Base-by-base conservation (phyloP, 179 eudicot species). In the Vitellaria paradoxa region DNA sequence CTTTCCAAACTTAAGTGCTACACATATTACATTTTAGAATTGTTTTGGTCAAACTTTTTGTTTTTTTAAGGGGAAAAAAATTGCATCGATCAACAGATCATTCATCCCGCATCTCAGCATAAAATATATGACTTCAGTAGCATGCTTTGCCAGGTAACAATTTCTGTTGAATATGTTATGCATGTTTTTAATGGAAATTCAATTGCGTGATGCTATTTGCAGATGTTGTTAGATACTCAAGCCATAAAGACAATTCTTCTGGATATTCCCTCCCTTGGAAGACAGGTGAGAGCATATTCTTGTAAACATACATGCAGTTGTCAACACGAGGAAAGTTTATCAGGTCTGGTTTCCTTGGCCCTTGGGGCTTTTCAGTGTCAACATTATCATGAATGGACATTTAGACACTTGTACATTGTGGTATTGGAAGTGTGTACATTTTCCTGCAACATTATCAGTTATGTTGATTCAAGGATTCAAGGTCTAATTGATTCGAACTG, bases 191-290 rank as follows among this genome's bases (percentile, higher is more conserved):
- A 61, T 14, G 17, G 7, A 6, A 70, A 75, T 24, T 21, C 56
- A 20, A 42, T 55, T 75, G 24, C 42, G 5, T 75, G 40, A 52
- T 53, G 45, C 45, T 82, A 62, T 30, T 71, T 84, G 79, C 90
- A 95, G 99, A 95, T 95, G 99, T 88, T 95, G 74, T 81, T 95
- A 87, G 99, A 95, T 85, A 95, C 99, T 63, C 99, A 95, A 79
- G 99, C 99, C 78, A 91, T 95, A 75, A 95, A 95, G 85, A 95
- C 99, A 76, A 89, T 95, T 82, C 98, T 95, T 84, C 81, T 93
- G 79, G 99, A 95, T 59, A 93, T 95, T 86, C 99, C 99, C 72
- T 86, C 99, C 76, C 97, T 95, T 66, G 99, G 92, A 79, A 95
- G 87, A 84, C 99, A 95, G 89, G 97, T 92, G 64, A 76, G 50